Conservation (phyloP, 2,329 filamentous ascomycete genomes). For the Fusarium incarnatum region DNA sequence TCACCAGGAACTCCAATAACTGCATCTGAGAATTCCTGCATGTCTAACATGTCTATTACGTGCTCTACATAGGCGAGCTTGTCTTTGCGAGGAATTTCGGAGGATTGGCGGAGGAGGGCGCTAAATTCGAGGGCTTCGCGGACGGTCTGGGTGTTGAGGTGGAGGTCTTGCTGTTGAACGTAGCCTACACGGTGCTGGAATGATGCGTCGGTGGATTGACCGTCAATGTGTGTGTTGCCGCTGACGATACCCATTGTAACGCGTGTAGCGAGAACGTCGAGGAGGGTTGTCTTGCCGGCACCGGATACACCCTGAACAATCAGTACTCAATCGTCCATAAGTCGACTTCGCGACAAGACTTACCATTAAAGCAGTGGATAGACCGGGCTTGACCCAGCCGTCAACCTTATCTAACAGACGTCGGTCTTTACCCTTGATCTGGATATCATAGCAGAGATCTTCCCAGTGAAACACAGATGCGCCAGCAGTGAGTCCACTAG, state of each 20-base stretch:
- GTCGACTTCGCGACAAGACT: accelerated
- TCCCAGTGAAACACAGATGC: slow-evolving; percentile 74
- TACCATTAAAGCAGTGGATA: slow-evolving; percentile 67
- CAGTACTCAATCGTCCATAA: neutral
- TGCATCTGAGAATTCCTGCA: slow-evolving; percentile 75
- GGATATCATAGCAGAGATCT: slow-evolving; percentile 70
- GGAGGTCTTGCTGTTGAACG: slow-evolving; percentile 78
- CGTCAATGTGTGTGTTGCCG: slow-evolving; percentile 78
- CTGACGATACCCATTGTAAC: slow-evolving; percentile 79
- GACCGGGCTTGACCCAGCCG: slow-evolving; percentile 82
- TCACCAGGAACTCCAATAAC: slow-evolving; percentile 67
- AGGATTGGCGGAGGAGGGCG: slow-evolving; percentile 74
- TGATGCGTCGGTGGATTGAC: slow-evolving; percentile 67
- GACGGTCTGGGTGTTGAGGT: slow-evolving; percentile 76
- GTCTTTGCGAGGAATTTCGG: slow-evolving; percentile 57
- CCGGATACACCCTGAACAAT: slow-evolving; percentile 69
- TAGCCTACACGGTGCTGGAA: slow-evolving; percentile 80
- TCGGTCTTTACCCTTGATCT: slow-evolving; percentile 73
- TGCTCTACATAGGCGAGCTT: slow-evolving; percentile 49
- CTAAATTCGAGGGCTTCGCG: slow-evolving; percentile 64
- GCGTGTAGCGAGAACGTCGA: slow-evolving; percentile 78
- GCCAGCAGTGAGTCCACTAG: slow-evolving; percentile 11
- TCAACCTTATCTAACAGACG: slow-evolving; percentile 78
- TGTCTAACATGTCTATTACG: slow-evolving; percentile 51
- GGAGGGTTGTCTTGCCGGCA: slow-evolving; percentile 80